Conservation (phyloP, 139 green algal genomes). For the Asterochloris erici region DNA sequence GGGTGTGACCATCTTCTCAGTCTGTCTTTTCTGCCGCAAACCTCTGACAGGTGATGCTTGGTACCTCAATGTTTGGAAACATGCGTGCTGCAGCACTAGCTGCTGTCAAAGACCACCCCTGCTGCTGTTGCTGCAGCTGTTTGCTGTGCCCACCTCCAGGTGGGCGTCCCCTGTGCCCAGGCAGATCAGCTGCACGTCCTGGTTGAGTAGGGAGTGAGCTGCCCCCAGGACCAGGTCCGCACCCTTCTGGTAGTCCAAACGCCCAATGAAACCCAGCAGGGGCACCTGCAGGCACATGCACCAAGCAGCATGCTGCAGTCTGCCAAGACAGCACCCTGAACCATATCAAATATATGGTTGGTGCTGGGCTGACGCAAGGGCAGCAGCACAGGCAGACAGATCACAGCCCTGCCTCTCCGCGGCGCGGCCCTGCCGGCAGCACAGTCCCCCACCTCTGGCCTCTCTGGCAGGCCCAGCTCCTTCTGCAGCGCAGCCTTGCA, state of each 20-base stretch:
- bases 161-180: constrained; percentile 71
- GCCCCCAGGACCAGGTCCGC: constrained; percentile 42
- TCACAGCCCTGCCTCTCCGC: neutral
- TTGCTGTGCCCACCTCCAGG: constrained; percentile 59
- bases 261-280: constrained; percentile 82
- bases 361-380: neutral
- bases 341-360: neutral
- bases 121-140: too few relatives aligned
- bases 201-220: constrained; percentile 27
- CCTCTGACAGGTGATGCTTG: too few relatives aligned
- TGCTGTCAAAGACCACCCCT: too few relatives aligned
- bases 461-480: constrained; percentile 46
- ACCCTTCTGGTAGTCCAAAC: constrained; percentile 77
- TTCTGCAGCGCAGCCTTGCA: constrained; percentile 49
- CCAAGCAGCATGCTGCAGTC: neutral
- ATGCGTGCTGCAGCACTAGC: too few relatives aligned
- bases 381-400: neutral
- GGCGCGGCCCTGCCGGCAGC: neutral
- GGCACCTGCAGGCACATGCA: constrained; percentile 29
- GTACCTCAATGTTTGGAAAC: too few relatives aligned
- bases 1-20: too few relatives aligned
- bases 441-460: constrained; percentile 21
- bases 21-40: too few relatives aligned
- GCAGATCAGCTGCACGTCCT: constrained; percentile 72
- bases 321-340: neutral